Base-by-base conservation (phyloP, 192 early-diverging fungal genomes). In the Lobosporangium transversale region DNA sequence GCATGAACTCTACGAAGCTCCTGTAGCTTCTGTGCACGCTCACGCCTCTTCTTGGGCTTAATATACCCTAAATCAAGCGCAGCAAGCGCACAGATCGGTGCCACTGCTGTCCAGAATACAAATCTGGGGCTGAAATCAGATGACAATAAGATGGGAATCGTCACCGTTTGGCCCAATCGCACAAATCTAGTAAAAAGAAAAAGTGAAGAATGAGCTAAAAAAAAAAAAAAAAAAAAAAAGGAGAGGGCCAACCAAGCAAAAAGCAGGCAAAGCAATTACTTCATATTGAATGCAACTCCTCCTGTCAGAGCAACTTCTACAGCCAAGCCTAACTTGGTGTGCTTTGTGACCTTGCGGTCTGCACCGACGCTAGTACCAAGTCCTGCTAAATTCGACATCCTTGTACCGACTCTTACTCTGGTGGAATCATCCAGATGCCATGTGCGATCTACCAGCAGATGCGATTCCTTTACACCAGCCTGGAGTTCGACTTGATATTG, bases 81-180 rank as follows among this genome's bases (percentile, higher is more conserved):
- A 4, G 86, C 59, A 0, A 83, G 81, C 0, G 83, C 73, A 5
- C 80, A 78, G 43, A 87, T 37, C 1, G 93, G 93, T 4, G 88
- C 56, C 18, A 84, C 52, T 3, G 81, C 53, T 2, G 85, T 87
- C 60, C 80, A 84, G 24, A 89, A 79, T 1, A 84, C 81, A 14
- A 91, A 61, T 37, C 62, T 80, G 31, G 82, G 36, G 37, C 88
- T 84, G 29, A 86, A 84, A 10, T 82, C 80, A 4, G 81, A 67
- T 11, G 92, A 83, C 40, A 94, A 55, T 1, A 91, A 52, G 31
- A 94, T 76, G 14, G 93, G 93, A n/a, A 94, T 51, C 1, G 78
- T 75, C 31, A 93, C 66, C 32, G 68, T 85, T 76, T 94, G 92
- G 15, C 87, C 91, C 57, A 94, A 78, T 10, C 91, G 86, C 47